phyloP scores from a whole-genome alignment of 1,284 basidiomycete species.

The Xanthoconium separans region DNA sequence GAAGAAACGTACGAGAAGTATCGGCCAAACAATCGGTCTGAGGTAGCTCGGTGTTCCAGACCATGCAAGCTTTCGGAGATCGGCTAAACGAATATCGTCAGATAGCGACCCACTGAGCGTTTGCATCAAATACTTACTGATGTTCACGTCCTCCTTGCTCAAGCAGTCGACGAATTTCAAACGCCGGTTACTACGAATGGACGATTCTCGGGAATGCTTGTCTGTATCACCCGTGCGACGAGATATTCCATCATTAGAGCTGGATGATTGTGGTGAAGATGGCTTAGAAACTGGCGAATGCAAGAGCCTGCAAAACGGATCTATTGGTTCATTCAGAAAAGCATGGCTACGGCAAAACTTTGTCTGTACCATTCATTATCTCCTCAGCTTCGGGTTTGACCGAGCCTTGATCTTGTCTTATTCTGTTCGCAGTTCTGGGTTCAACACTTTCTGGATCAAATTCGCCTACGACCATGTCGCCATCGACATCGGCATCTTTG shows the following conservation, averaged over 20 bases:
- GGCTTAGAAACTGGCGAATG: conserved; percentile 27
- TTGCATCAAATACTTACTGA: conserved; percentile 47
- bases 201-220: conserved; percentile 69
- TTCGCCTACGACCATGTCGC: conserved; percentile 73
- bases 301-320: conserved; percentile 56
- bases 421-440: conserved; percentile 36
- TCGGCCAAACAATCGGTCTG: conserved; percentile 91
- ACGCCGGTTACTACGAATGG: conserved; percentile 69
- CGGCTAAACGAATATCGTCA: conserved; percentile 44
- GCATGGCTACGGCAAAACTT: conserved; percentile 14
- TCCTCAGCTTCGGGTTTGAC: conserved; percentile 69
- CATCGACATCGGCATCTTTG: conserved; percentile 58
- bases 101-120: neutral
- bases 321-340: conserved; percentile 36
- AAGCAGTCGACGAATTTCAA: conserved; percentile 75
- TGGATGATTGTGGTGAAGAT: conserved; percentile 30
- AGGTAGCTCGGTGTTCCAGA: conserved; percentile 89
- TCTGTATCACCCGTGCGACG: conserved; percentile 39
- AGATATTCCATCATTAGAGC: conserved; percentile 19
- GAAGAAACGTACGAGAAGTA: conserved; percentile 74
- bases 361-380: conserved; percentile 64
- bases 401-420: conserved; percentile 44
- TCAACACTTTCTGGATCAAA: conserved; percentile 56
- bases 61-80: conserved; percentile 93
- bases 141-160: conserved; percentile 69